Conservation (phyloP, 2,329 filamentous ascomycete genomes). For the Sporothrix mexicana region DNA sequence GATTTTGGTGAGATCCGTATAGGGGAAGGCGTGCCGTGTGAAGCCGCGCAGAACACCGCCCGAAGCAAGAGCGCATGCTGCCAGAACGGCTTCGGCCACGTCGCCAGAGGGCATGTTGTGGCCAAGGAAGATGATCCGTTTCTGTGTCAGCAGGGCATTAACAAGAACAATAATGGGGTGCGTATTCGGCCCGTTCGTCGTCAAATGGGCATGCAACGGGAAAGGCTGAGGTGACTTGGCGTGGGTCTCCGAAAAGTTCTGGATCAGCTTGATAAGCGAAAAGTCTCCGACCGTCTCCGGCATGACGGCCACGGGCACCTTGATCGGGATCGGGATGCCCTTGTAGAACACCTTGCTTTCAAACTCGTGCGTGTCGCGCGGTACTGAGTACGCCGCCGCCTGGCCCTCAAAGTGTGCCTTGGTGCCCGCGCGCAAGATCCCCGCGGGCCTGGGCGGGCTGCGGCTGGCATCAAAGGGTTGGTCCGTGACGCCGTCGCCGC, state of each 20-base stretch:
- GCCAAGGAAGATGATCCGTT: constrained; percentile 92
- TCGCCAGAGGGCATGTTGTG: constrained; percentile 95
- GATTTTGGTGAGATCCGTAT: constrained; percentile 96
- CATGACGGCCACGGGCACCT: constrained; percentile 90
- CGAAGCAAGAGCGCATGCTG: constrained; percentile 91
- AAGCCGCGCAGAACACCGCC: constrained; percentile 93
- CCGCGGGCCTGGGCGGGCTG: constrained; percentile 54
- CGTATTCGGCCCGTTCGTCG: constrained; percentile 85
- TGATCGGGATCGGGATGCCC: constrained; percentile 94
- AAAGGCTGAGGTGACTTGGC: constrained; percentile 85
- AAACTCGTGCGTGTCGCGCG: constrained; percentile 96
- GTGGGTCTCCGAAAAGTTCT: constrained; percentile 87
- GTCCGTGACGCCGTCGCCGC: constrained; percentile 47
- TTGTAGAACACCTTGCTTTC: constrained; percentile 96
- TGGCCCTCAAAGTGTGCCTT: constrained; percentile 67
- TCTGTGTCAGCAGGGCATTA: constrained; percentile 94
- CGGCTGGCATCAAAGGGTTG: constrained; percentile 54
- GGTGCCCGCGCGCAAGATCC: constrained; percentile 65
- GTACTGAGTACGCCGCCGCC: constrained; percentile 70
- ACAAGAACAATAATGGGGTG: constrained; percentile 94
- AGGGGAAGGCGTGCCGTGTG: constrained; percentile 94
- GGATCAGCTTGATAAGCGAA: constrained; percentile 94
- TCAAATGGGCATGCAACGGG: constrained; percentile 85
- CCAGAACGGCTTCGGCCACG: constrained; percentile 95
- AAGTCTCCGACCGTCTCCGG: constrained; percentile 98